Evolutionary conservation across 75 land plant species (phyloP).

Genomic region (Pinus taeda): DNA sequence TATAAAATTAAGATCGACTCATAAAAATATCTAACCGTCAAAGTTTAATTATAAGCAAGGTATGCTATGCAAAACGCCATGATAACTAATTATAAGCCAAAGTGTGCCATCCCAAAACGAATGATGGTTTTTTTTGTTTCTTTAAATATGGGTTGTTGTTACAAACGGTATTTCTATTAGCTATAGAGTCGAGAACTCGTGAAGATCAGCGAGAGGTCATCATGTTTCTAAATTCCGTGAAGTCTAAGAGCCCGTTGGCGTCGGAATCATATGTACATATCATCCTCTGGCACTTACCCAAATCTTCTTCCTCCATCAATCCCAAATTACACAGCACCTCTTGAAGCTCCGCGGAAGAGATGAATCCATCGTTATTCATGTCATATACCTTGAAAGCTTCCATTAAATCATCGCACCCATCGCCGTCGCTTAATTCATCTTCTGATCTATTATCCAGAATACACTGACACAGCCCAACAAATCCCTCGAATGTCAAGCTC

Average conservation of each 20-base stretch:
- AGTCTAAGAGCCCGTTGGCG: slow-evolving; percentile 47
- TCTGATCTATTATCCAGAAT: not conserved
- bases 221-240: slow-evolving; percentile 58
- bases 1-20: too few relatives aligned
- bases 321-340: slow-evolving; percentile 40
- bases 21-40: too few relatives aligned
- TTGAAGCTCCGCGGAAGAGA: slow-evolving; percentile 40
- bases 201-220: slow-evolving; percentile 16
- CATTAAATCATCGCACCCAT: slow-evolving; percentile 11
- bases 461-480: not conserved
- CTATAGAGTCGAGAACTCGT: too few relatives aligned
- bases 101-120: too few relatives aligned
- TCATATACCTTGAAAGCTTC: slow-evolving; percentile 63
- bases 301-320: slow-evolving; percentile 21
- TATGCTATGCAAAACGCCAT: too few relatives aligned
- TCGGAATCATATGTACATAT: slow-evolving; percentile 40
- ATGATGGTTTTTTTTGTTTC: too few relatives aligned
- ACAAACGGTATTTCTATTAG: too few relatives aligned
- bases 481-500: not conserved
- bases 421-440: not conserved
- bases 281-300: slow-evolving; percentile 26
- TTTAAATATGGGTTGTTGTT: too few relatives aligned
- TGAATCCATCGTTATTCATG: too few relatives aligned
- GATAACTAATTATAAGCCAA: too few relatives aligned
- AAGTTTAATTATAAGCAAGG: too few relatives aligned